phyloP scores from a whole-genome alignment of 495 filamentous ascomycete species.

The Pyronema omphalodes region DNA sequence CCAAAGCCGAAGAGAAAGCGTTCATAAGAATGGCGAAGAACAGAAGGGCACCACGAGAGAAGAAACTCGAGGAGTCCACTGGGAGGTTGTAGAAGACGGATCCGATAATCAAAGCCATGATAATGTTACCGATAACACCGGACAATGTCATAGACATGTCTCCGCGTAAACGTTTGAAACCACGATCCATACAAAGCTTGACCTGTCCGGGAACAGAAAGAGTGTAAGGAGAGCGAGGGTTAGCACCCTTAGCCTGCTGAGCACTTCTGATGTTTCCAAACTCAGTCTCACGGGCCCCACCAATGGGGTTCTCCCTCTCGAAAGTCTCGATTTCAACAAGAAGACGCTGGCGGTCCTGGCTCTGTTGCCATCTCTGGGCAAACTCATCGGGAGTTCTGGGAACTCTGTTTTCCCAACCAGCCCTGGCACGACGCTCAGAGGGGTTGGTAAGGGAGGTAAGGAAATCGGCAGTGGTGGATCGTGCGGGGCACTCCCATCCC shows the following conservation, averaged over 20 bases:
- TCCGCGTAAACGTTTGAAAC: slow-evolving; percentile 46
- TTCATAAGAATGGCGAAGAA: slow-evolving; percentile 84
- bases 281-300: slow-evolving; percentile 11
- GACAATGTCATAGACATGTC: slow-evolving; percentile 56
- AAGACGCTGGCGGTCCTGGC: slow-evolving; percentile 44
- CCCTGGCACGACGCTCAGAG: slow-evolving; percentile 41
- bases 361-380: slow-evolving; percentile 43
- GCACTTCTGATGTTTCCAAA: slow-evolving; percentile 50
- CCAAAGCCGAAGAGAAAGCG: slow-evolving; percentile 59
- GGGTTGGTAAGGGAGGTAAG: slow-evolving; percentile 63
- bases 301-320: slow-evolving; percentile 14
- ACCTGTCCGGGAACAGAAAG: slow-evolving; percentile 55
- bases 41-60: slow-evolving; percentile 56
- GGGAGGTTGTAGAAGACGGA: slow-evolving; percentile 66
- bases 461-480: slow-evolving; percentile 64
- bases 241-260: slow-evolving; percentile 44
- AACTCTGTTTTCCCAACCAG: slow-evolving; percentile 44
- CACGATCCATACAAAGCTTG: slow-evolving; percentile 53
- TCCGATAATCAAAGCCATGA: slow-evolving; percentile 60
- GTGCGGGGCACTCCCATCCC: slow-evolving; percentile 53
- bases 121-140: slow-evolving; percentile 47
- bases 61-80: slow-evolving; percentile 49
- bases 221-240: slow-evolving; percentile 54
- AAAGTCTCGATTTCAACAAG: slow-evolving; percentile 40
- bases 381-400: slow-evolving; percentile 67